Base-by-base conservation (phyloP, 495 filamentous ascomycete species). In the Xylaria curta region DNA sequence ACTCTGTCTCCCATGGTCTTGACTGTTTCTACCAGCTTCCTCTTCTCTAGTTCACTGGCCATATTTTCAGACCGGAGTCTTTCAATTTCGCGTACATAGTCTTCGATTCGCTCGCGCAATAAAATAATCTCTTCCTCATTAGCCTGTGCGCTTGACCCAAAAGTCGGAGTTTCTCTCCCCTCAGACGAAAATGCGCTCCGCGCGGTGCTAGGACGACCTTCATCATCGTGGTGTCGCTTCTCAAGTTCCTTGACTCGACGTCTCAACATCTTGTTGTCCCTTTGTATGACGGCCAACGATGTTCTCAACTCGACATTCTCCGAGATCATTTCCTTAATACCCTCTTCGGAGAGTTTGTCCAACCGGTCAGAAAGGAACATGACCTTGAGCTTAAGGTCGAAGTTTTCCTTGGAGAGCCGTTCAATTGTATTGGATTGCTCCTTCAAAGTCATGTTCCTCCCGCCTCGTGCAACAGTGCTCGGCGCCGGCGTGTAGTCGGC, bases 391-490 rank as follows among this genome's bases (percentile, higher is more conserved):
- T 99, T 99, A 49, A 99, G 85, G 77, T 97, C 96, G 78, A 98
- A 99, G 74, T 98, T 98, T 77, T 95, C 92, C 81, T 99, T 99
- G 71, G 92, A 94, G 7, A 98, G 87, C 36, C 94, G 90, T 78
- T 98, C 96, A 72, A 99, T 98, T 28, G 94, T 97, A 78, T 92
- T 96, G 73, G 94, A 97, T 80, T 99, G 96, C 79, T 98, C 96
- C 80, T 98, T 98, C 17, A 99, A 84, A 0, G 97, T 98, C 83
- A 98, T 86, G 73, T 90, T 96, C 75, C 91, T 93, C 51, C 92
- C 93, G 66, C 88, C 88, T 46, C 89, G 86, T 46, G 88, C 86
- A 21, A 82, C 85, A 13, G 90, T 86, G 8, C 89, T 85, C 8
- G 74, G 71, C 6, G 71, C 69, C 1, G 77, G 71, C 79, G 87